A percentile compares a stretch with the other conserved stretches of the same genome.
Conservation (phyloP, 805 yeast species). For the Lipomyces yamanashiensis region DNA sequence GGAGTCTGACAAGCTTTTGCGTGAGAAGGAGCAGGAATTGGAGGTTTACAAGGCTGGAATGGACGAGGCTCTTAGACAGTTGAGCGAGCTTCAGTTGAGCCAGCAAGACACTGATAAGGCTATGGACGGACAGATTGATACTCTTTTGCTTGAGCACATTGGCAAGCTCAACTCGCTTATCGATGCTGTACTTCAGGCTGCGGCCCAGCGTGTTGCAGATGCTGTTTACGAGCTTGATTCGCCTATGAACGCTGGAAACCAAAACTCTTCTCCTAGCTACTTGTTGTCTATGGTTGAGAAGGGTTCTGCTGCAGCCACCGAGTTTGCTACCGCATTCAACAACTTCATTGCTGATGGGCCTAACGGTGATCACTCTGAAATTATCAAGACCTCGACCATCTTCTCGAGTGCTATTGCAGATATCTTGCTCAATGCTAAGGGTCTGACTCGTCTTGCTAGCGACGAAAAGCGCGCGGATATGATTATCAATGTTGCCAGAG, state of each 20-base stretch:
- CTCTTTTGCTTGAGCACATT: conserved; percentile 54
- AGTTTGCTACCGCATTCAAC: conserved; percentile 78
- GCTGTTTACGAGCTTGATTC: conserved; percentile 69
- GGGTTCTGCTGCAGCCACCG: conserved; percentile 71
- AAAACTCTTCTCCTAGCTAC: conserved; percentile 72
- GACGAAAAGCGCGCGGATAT: conserved; percentile 59
- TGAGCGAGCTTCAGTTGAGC: conserved; percentile 53
- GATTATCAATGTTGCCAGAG: conserved; percentile 55
- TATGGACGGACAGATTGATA: conserved; percentile 63
- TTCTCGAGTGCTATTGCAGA: conserved; percentile 67
- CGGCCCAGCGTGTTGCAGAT: conserved; percentile 74
- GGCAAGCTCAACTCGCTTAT: conserved; percentile 59
- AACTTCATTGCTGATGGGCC: conserved; percentile 77
- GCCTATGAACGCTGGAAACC: conserved; percentile 82
- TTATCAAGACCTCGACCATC: conserved; percentile 65
- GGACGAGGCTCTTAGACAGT: conserved; percentile 68
- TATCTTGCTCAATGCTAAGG: conserved; percentile 69
- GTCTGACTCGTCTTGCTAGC: conserved; percentile 61
- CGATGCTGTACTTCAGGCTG: conserved; percentile 72
- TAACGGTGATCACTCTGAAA: conserved; percentile 61
- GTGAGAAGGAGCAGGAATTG: conserved; percentile 75
- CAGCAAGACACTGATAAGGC: conserved; percentile 57
- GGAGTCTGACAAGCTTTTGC: conserved; percentile 53
- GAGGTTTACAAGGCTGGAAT: conserved; percentile 71
- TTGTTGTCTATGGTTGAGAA: conserved; percentile 71